Percentiles rank a stretch among this genome's conserved stretches.
These are phyloP conservation scores for Hygrophila difformis DNA, from an alignment of 257 asterid species.

Conservation along the genomic window DNA sequence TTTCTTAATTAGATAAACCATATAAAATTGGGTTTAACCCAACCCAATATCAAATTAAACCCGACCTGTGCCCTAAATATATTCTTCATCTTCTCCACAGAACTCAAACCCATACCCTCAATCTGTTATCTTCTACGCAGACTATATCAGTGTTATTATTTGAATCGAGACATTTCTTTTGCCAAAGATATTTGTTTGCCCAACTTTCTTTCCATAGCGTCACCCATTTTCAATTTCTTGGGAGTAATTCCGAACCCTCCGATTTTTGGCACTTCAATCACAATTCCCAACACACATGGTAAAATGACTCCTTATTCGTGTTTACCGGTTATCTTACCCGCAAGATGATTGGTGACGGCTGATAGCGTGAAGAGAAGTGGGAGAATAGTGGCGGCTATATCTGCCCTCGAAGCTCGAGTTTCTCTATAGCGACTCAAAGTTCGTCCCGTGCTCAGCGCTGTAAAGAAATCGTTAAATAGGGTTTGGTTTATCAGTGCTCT, in stretches of 20 bases:
- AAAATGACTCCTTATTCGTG: neutral
- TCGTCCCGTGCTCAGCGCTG: constrained; percentile 61
- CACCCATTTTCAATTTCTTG: too few species aligned
- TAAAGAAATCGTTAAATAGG: constrained; percentile 13
- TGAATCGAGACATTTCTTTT: too few species aligned
- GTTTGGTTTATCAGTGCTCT: neutral
- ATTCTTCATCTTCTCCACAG: too few species aligned
- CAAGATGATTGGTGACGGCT: constrained; percentile 27
- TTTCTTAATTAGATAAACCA: too few species aligned
- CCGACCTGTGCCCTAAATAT: too few species aligned
- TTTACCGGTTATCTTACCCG: constrained; percentile 7
- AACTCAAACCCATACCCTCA: too few species aligned
- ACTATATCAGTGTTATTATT: too few species aligned
- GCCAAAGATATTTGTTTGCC: too few species aligned
- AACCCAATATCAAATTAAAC: too few species aligned
- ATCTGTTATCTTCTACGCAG: too few species aligned
- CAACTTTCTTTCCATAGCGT: too few species aligned
- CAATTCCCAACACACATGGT: constrained; percentile 9
- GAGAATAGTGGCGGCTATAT: constrained; percentile 17
- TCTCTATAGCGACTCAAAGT: constrained; percentile 70
- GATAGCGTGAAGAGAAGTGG: constrained; percentile 6
- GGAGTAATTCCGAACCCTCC: constrained; percentile 19
- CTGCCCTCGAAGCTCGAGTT: constrained; percentile 47
- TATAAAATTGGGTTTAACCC: too few species aligned
- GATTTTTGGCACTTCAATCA: constrained; percentile 11